Conservation (phyloP, 2,329 filamentous ascomycete genomes). For the Colletotrichum coccodes region DNA sequence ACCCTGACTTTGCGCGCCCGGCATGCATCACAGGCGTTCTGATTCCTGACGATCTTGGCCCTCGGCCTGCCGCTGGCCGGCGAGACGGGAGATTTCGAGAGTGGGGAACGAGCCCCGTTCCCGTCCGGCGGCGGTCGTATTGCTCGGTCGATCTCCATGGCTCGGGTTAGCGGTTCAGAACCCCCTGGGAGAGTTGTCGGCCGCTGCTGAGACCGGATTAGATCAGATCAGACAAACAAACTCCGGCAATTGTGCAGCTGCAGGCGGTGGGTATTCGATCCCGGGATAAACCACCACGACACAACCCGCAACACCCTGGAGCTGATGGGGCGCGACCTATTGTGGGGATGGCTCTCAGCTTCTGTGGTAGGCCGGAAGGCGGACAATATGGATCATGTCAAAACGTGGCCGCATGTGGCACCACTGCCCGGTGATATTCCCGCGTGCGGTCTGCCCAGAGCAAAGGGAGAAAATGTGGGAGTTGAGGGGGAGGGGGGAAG, state of each 20-base stretch:
- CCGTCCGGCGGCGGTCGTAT: not conserved
- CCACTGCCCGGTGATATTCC: not conserved
- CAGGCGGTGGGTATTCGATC: not conserved
- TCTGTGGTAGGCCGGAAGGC: not conserved
- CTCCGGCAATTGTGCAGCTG: not conserved
- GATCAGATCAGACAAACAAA: not conserved
- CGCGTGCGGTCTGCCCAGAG: not conserved
- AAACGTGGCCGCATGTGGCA: not conserved
- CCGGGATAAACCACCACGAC: not conserved
- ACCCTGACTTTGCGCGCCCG: conserved; percentile 42
- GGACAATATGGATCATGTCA: not conserved
- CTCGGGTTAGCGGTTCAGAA: not conserved
- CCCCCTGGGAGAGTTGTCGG: too few species aligned
- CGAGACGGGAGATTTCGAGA: conserved; percentile 7
- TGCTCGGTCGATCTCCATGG: conserved; percentile 25
- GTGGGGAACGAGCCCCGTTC: conserved; percentile 5
- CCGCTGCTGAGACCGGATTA: not conserved
- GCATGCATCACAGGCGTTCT: conserved; percentile 44
- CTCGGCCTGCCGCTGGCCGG: conserved; percentile 7
- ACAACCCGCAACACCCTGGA: not conserved
- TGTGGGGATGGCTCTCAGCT: not conserved
- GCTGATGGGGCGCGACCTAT: not conserved
- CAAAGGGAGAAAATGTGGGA: not conserved
- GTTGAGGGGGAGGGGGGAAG: not conserved
- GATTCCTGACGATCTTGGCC: conserved; percentile 31